A percentile compares a stretch with the other conserved stretches of the same genome.
Evolutionary conservation across 2,329 filamentous ascomycete genomes (phyloP).

Genomic region (Trichoderma sp.): DNA sequence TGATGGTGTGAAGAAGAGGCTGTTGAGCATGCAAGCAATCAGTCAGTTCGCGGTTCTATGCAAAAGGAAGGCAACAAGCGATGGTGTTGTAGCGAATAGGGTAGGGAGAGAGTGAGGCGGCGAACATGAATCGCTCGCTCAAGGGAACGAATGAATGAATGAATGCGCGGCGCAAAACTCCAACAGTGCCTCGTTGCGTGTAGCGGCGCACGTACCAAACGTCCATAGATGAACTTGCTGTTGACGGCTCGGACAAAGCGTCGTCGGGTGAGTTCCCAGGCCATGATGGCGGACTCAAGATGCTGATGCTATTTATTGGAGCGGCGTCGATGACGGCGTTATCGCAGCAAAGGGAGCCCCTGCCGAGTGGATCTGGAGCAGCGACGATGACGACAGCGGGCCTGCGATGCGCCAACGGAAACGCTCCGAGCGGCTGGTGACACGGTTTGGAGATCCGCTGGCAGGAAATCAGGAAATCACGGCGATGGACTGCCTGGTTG

Average conservation of each 20-base stretch:
- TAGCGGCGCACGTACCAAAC: conserved; percentile 61
- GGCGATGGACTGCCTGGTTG: not conserved
- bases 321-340: not conserved
- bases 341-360: not conserved
- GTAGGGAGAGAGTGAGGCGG: not conserved
- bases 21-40: conserved; percentile 42
- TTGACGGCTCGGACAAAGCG: conserved; percentile 65
- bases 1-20: conserved; percentile 83
- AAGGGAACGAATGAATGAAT: not conserved
- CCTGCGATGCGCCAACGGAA: conserved; percentile 10
- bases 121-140: not conserved
- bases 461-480: not conserved
- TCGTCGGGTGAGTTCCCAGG: conserved; percentile 60
- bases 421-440: conserved; percentile 13
- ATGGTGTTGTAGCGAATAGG: no score
- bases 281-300: conserved; percentile 44
- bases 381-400: conserved; percentile 18
- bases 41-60: not conserved
- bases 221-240: conserved; percentile 69
- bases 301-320: not conserved
- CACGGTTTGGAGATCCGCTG: conserved; percentile 1
- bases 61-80: not conserved
- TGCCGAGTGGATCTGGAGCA: conserved; percentile 16
- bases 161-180: not conserved
- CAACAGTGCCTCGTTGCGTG: not conserved